Conservation (phyloP, 148 eudicot species). For the Amaranthus palmeri region DNA sequence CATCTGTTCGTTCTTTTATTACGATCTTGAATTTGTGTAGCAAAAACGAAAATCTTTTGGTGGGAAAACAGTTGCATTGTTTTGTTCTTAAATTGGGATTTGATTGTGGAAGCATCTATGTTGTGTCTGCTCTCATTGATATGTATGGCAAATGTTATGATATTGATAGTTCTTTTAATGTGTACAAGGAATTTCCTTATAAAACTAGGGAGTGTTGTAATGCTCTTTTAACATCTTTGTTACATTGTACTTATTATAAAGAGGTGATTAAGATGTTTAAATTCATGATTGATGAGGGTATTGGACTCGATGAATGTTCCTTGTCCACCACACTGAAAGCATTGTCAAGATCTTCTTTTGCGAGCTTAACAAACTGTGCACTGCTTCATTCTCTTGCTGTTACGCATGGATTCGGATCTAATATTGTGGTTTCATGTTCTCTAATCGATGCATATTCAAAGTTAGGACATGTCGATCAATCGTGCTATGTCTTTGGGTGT, state of each 20-base stretch:
- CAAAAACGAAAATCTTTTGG: slow-evolving; percentile 26
- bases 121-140: slow-evolving; percentile 75
- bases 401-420: slow-evolving; percentile 48
- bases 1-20: slow-evolving; percentile 57
- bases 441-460: slow-evolving; percentile 61
- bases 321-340: slow-evolving; percentile 64
- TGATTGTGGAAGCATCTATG: slow-evolving; percentile 40
- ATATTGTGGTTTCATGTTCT: slow-evolving; percentile 47
- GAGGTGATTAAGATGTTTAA: slow-evolving; percentile 70
- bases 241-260: slow-evolving; percentile 44
- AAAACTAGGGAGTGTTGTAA: slow-evolving; percentile 55
- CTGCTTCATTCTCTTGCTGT: slow-evolving; percentile 63
- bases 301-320: slow-evolving; percentile 63
- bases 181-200: slow-evolving; percentile 36
- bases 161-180: slow-evolving; percentile 41
- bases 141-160: slow-evolving; percentile 88
- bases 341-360: slow-evolving; percentile 37
- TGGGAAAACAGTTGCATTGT: slow-evolving; percentile 66
- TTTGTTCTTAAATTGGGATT: slow-evolving; percentile 51
- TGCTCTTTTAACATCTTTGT: slow-evolving; percentile 69
- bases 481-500: slow-evolving; percentile 40
- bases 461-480: slow-evolving; percentile 47
- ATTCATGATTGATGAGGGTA: slow-evolving; percentile 53
- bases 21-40: slow-evolving; percentile 63
- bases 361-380: slow-evolving; percentile 46